Evolutionary conservation across 345 rosid genomes (phyloP), one percentile per base, ranked within the genome.

Genomic region (Theobroma cacao): DNA sequence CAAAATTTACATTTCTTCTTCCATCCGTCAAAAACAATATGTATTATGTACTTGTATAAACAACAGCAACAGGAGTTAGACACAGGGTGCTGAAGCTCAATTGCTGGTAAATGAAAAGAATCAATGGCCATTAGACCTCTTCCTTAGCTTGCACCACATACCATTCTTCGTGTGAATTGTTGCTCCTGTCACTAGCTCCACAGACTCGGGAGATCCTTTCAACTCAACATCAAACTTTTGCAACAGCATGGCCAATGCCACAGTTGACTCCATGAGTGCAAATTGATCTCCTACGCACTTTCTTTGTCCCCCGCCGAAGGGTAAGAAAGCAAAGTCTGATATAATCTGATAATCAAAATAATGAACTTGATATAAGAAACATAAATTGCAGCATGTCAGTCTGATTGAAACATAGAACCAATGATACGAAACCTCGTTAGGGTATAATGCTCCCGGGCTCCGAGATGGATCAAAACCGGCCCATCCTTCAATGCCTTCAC

Each of bases 231-330:
- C 87, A 40, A 92, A 93, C 82, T 90, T 93, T 84, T 91, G 98
- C 22, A 95, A 75, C 83, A 93, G 41, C 91, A 92, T 85, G 33
- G 93, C 89, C 82, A 95, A 62, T 22, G 93, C 95, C 3, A 91
- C 89, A 0, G 98, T 92, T 17, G 94, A 92, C 79, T 95, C 99
- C 99, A 92, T 93, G 7, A 95, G 86, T 0, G 99, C 99, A 80
- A 95, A 95, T 80, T 95, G 99, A 84, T 95, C 98, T 60, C 99
- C 98, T 1, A 95, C 92, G 62, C 98, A 95, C 84, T 93, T 95
- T 81, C 98, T 87, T 14, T 96, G 95, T 14, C 99, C 99, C 18
- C 98, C 99, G 0, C 98, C 98, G 34, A 95, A 95, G 17, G 97
- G 97, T 81, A 93, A 82, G 87, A 93, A 92, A 0, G 99, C 91